phyloP scores from a whole-genome alignment of 2,329 filamentous ascomycete species.

The Scedosporium aurantiacum region DNA sequence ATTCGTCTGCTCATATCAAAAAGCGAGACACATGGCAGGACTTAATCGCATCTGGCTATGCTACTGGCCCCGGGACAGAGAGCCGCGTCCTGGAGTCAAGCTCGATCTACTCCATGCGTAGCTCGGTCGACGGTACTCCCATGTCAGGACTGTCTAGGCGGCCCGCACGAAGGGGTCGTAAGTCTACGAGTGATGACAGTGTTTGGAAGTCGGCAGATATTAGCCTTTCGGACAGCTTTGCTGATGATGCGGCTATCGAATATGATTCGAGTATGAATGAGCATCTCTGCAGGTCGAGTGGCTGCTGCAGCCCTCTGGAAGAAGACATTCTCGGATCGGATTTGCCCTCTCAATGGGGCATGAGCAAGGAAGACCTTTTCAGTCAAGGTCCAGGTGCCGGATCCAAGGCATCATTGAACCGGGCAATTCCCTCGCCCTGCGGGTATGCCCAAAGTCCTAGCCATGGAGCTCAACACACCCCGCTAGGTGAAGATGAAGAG shows the following conservation, averaged over 20 bases:
- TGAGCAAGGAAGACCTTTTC: not conserved
- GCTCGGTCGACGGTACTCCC: not conserved
- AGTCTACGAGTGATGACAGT: not conserved
- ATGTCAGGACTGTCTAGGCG: not conserved
- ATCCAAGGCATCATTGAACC: not conserved
- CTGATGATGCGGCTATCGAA: not conserved
- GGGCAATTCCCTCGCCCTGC: no score
- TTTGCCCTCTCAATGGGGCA: not conserved
- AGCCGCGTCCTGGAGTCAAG: not conserved
- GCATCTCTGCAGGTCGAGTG: not conserved
- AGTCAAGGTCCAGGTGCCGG: not conserved
- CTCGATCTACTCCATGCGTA: not conserved
- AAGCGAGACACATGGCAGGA: not conserved
- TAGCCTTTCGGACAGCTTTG: not conserved
- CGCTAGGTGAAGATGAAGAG: not conserved
- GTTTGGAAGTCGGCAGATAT: not conserved
- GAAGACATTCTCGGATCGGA: not conserved
- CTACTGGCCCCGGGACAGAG: not conserved
- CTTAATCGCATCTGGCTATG: not conserved
- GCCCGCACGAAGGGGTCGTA: not conserved
- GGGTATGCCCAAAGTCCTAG: not conserved
- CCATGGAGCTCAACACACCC: not conserved
- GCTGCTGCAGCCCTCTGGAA: not conserved
- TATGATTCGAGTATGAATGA: not conserved
- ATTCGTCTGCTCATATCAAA: not conserved